phyloP scores from a whole-genome alignment of 345 rosid genomes.

The Moricandia moricandioides region DNA sequence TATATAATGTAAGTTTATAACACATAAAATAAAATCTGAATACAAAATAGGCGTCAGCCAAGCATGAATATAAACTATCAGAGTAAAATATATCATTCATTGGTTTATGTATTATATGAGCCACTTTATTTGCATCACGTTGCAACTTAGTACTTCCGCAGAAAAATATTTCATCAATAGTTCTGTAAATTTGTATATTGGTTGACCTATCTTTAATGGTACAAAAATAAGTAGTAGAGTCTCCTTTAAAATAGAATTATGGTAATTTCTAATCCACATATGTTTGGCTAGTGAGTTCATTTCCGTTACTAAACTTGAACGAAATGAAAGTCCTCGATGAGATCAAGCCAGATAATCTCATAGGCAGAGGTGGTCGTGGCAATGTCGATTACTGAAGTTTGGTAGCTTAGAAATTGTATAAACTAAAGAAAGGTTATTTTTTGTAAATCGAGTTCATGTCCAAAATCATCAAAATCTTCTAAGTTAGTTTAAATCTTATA shows the following conservation, averaged over 20 bases:
- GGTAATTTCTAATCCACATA: neutral
- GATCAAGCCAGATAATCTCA: constrained; percentile 59
- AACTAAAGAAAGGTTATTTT: neutral
- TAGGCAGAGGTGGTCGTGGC: constrained; percentile 88
- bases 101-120: no score
- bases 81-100: no score
- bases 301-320: constrained; percentile 47
- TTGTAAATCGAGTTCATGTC: neutral
- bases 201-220: neutral
- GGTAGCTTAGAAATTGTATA: neutral
- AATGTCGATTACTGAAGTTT: constrained; percentile 40
- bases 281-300: constrained; percentile 66
- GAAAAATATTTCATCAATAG: neutral
- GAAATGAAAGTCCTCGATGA: constrained; percentile 64
- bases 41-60: neutral
- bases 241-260: neutral
- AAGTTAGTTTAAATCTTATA: no score
- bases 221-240: neutral
- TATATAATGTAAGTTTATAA: neutral
- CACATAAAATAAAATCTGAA: neutral
- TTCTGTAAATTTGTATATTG: neutral
- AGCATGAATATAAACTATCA: neutral
- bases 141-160: neutral
- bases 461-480: neutral
- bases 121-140: no score